phyloP scores from a whole-genome alignment of 306 rosid species.

The Cercis canadensis region DNA sequence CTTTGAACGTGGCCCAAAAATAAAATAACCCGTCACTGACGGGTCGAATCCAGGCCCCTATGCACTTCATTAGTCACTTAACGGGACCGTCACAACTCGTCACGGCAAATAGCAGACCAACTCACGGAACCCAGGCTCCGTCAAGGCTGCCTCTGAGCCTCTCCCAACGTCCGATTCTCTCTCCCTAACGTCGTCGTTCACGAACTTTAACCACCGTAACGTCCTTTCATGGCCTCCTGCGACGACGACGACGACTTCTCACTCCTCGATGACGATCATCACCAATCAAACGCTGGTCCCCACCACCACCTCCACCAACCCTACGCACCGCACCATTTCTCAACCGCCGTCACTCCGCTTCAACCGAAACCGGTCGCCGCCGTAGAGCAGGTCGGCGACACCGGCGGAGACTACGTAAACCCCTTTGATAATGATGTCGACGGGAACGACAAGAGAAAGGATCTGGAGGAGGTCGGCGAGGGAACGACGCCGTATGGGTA shows the following conservation, averaged over 20 bases:
- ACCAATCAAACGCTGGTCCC: conserved; percentile 44
- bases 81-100: conserved; percentile 83
- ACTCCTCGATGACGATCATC: conserved; percentile 76
- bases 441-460: conserved; percentile 65
- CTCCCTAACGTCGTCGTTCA: conserved; percentile 70
- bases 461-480: conserved; percentile 72
- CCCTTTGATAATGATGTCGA: conserved; percentile 63
- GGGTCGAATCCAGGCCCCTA: background rate
- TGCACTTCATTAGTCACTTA: conserved; percentile 48
- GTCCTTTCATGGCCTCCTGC: conserved; percentile 85
- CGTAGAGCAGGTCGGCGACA: conserved; percentile 50
- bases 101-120: conserved; percentile 48
- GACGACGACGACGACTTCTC: conserved; percentile 92
- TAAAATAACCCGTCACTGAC: conserved; percentile 20
- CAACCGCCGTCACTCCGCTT: conserved; percentile 27
- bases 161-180: conserved; percentile 39
- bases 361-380: conserved; percentile 38
- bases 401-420: conserved; percentile 59
- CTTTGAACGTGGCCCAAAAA: no score
- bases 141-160: conserved; percentile 47
- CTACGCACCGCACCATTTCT: conserved; percentile 64
- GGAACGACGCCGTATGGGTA: conserved; percentile 56
- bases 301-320: conserved; percentile 60
- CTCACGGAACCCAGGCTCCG: conserved; percentile 72
- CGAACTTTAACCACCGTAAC: conserved; percentile 72